Percentiles rank a stretch among this genome's conserved stretches.
These are phyloP conservation scores for Speleostelium caveatum DNA, from an alignment of 78 protist genomes.

Conservation along the genomic window DNA sequence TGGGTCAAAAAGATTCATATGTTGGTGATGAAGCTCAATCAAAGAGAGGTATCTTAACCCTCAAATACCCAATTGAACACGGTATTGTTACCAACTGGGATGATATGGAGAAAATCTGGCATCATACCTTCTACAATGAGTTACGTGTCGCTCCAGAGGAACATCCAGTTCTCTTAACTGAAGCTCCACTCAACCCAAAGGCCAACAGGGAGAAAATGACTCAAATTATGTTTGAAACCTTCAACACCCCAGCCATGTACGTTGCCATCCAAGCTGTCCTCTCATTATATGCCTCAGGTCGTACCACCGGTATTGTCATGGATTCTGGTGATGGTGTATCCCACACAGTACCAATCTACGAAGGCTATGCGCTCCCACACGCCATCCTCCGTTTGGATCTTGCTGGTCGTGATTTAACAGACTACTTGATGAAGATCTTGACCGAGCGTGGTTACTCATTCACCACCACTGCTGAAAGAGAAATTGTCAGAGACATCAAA, in stretches of 20 bases:
- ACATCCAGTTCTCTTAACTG: conserved; percentile 86
- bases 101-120: no score
- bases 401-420: conserved; percentile 96
- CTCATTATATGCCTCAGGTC: conserved; percentile 92
- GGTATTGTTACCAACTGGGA: no score
- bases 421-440: conserved; percentile 83
- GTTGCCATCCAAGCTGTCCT: conserved; percentile 93
- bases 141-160: no score
- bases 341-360: conserved; percentile 94
- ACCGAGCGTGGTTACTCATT: no score
- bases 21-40: conserved; percentile 87
- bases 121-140: no score
- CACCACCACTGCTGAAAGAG: no score
- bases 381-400: conserved; percentile 92
- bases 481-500: no score
- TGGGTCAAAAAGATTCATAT: conserved; percentile 84
- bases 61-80: conserved; percentile 90
- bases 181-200: conserved; percentile 86
- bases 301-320: conserved; percentile 95
- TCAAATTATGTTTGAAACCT: conserved; percentile 98
- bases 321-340: conserved; percentile 99
- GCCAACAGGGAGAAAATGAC: conserved; percentile 94
- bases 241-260: conserved; percentile 95
- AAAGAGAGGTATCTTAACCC: conserved; percentile 84
- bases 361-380: conserved; percentile 85